Conservation (phyloP, 805 yeast species). For the Candida gorgasii region DNA sequence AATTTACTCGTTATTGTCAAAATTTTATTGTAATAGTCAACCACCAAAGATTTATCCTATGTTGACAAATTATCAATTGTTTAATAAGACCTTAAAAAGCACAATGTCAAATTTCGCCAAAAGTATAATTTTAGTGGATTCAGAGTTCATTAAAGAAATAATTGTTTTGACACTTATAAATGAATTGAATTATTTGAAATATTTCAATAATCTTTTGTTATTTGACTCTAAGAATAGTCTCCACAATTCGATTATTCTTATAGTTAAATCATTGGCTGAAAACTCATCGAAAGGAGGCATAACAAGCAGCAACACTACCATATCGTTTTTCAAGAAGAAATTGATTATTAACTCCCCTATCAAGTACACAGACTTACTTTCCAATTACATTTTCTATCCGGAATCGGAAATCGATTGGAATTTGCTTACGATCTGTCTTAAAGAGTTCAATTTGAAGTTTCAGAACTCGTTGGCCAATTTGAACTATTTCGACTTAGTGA, state of each 20-base stretch:
- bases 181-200: slow-evolving; percentile 29
- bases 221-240: slow-evolving; percentile 42
- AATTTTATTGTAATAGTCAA: slow-evolving; percentile 38
- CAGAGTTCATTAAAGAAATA: slow-evolving; percentile 26
- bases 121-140: slow-evolving; percentile 21
- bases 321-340: slow-evolving; percentile 43
- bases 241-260: slow-evolving; percentile 55
- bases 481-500: background rate
- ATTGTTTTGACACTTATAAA: slow-evolving; percentile 34
- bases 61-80: slow-evolving; percentile 18
- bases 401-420: slow-evolving; percentile 44
- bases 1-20: slow-evolving; percentile 48
- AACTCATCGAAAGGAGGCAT: no score
- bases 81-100: slow-evolving; percentile 12
- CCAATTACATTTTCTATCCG: slow-evolving; percentile 45
- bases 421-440: slow-evolving; percentile 45
- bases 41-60: slow-evolving; percentile 37
- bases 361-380: slow-evolving; percentile 50
- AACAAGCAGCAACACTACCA: no score
- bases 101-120: slow-evolving; percentile 30
- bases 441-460: slow-evolving; percentile 40
- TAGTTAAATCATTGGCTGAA: slow-evolving; percentile 36
- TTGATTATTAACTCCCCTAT: slow-evolving; percentile 52
- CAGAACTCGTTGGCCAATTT: slow-evolving; percentile 11
- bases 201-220: slow-evolving; percentile 22